These are phyloP conservation scores for Lactuca saligna DNA, from an alignment of 129 eudicot genomes.

Conservation along the genomic window DNA sequence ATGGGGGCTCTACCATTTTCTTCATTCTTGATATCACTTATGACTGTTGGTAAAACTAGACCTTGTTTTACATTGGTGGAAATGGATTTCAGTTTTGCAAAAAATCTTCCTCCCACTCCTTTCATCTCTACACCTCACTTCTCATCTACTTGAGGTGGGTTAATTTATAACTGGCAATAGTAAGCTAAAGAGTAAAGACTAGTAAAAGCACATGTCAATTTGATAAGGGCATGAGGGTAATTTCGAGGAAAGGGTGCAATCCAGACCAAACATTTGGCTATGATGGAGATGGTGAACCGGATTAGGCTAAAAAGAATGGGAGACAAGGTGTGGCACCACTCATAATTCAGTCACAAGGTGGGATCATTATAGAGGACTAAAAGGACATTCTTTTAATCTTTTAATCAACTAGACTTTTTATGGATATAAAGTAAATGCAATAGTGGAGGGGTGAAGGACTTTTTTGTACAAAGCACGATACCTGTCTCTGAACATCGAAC, in stretches of 20 bases:
- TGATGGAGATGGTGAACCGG: conserved; percentile 30
- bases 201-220: conserved; percentile 5
- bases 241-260: conserved; percentile 2
- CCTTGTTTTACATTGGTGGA: conserved; percentile 44
- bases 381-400: conserved; percentile 20
- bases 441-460: conserved; percentile 40
- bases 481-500: conserved; percentile 31
- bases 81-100: conserved; percentile 50
- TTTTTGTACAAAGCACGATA: conserved; percentile 40
- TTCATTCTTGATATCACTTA: conserved; percentile 34
- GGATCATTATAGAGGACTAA: conserved; percentile 20
- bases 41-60: conserved; percentile 27
- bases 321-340: conserved; percentile 42
- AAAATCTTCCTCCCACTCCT: conserved; percentile 48
- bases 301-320: conserved; percentile 27
- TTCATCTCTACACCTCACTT: conserved; percentile 37
- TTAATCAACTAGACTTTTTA: conserved; percentile 27
- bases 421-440: conserved; percentile 46
- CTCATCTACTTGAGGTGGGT: conserved; percentile 23
- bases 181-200: conserved; percentile 19
- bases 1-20: conserved; percentile 13
- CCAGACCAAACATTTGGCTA: conserved; percentile 21
- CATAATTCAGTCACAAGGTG: conserved; percentile 36
- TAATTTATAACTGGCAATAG: conserved; percentile 15
- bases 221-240: background rate